These are phyloP conservation scores for Wickerhamiella lipophila DNA, from an alignment of 805 yeast species.

Conservation along the genomic window DNA sequence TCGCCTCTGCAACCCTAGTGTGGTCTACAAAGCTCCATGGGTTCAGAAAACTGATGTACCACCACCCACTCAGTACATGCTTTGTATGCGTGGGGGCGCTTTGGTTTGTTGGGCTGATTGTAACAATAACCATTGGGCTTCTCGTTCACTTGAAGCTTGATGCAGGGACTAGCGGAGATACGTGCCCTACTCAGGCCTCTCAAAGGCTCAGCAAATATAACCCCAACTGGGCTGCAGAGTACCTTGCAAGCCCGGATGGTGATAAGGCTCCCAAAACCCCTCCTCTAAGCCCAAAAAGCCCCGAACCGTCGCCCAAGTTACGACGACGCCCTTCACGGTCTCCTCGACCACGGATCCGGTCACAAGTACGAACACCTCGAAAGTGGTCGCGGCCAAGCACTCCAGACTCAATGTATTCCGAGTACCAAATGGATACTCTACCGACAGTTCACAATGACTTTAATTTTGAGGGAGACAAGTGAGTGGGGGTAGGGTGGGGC, in stretches of 20 bases:
- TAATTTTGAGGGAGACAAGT: not conserved
- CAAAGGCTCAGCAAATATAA: not conserved
- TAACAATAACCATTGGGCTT: slow-evolving; percentile 11
- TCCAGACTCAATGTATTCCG: not conserved
- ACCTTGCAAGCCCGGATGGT: not conserved
- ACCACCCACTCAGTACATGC: slow-evolving; percentile 14
- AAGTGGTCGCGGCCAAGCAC: not conserved
- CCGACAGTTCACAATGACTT: not conserved
- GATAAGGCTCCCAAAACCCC: not conserved
- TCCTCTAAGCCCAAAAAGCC: not conserved
- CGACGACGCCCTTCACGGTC: not conserved
- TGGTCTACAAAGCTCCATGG: slow-evolving; percentile 14
- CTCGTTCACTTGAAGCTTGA: slow-evolving; percentile 2
- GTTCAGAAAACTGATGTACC: slow-evolving; percentile 14
- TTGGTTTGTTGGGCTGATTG: slow-evolving; percentile 15
- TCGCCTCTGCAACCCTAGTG: slow-evolving; percentile 4
- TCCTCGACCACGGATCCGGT: not conserved
- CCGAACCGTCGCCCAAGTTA: not conserved
- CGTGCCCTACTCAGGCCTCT: not conserved
- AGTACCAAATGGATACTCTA: not conserved
- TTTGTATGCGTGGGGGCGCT: slow-evolving; percentile 12
- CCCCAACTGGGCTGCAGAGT: not conserved
- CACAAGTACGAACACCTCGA: not conserved
- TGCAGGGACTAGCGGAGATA: not conserved
- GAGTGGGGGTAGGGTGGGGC: too few relatives aligned